These are phyloP conservation scores for Paecilomyces dactylethromorphus DNA, from an alignment of 2,329 filamentous ascomycete genomes.

Conservation along the genomic window DNA sequence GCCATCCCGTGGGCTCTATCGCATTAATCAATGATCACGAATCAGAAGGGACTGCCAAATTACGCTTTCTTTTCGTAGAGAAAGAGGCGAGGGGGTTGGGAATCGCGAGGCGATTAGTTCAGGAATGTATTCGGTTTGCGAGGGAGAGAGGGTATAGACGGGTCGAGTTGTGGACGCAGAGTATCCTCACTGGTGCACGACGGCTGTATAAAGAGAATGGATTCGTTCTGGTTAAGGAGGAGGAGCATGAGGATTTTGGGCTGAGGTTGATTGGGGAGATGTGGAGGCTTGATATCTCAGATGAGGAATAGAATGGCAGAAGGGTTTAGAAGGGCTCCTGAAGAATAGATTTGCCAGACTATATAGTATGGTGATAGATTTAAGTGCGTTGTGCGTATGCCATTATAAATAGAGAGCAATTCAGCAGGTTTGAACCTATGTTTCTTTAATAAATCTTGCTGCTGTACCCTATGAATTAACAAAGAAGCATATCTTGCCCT, in stretches of 20 bases:
- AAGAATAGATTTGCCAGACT: too few species aligned
- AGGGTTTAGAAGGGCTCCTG: too few species aligned
- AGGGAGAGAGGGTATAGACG: constrained; percentile 13
- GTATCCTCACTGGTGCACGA: constrained; percentile 12
- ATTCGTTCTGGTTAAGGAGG: constrained; percentile 10
- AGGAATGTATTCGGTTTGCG: constrained; percentile 15
- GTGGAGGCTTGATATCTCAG: constrained; percentile 12
- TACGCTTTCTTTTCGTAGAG: constrained; percentile 19
- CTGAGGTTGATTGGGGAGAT: constrained; percentile 13
- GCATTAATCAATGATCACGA: constrained; percentile 1
- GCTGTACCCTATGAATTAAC: not conserved
- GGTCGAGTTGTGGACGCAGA: constrained; percentile 19
- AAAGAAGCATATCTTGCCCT: not conserved
- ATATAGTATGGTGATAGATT: too few species aligned
- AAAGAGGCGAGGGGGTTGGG: constrained; percentile 16
- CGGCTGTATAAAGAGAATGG: constrained; percentile 16
- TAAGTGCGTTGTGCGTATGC: too few species aligned
- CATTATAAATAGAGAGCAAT: too few species aligned
- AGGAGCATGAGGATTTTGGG: constrained; percentile 16
- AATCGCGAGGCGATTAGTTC: constrained; percentile 13
- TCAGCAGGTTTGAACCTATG: too few species aligned
- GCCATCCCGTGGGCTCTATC: too few species aligned
- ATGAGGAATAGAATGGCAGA: too few species aligned
- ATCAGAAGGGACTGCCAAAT: constrained; percentile 16
- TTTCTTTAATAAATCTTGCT: too few species aligned